phyloP scores from a whole-genome alignment of 106 monocot species.

The Xerophyta viscosa region DNA sequence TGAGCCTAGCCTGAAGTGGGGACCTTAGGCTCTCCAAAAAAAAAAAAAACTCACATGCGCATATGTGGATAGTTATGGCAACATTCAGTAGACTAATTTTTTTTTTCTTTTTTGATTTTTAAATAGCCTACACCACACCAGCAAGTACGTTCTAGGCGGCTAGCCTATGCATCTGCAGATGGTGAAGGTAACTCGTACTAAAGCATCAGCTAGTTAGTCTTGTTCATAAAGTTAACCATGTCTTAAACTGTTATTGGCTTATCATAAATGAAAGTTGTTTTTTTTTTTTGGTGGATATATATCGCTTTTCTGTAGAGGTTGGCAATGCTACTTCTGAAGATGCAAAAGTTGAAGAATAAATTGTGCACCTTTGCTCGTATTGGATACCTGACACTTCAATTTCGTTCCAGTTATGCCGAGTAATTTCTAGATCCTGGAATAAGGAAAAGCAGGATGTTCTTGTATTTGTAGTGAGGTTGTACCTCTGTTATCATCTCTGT shows the following conservation, averaged over 20 bases:
- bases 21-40: too few relatives aligned
- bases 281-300: too few relatives aligned
- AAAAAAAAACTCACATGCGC: too few relatives aligned
- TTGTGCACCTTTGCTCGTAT: background rate
- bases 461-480: background rate
- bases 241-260: background rate
- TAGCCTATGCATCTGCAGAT: constrained; percentile 66
- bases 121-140: constrained; percentile 82
- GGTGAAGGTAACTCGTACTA: constrained; percentile 43
- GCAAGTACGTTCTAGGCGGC: constrained; percentile 63
- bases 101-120: background rate
- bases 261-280: background rate
- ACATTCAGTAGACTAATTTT: background rate
- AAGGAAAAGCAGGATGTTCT: background rate
- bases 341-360: constrained; percentile 16
- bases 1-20: too few relatives aligned
- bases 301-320: constrained; percentile 26
- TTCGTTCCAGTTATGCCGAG: background rate
- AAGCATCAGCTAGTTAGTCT: background rate
- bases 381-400: background rate
- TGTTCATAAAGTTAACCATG: background rate
- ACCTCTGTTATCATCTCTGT: too few relatives aligned
- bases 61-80: background rate
- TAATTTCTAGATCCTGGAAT: background rate
- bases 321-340: constrained; percentile 35